Evolutionary conservation across 2,329 filamentous ascomycete genomes (phyloP), one percentile per base, ranked within the genome.

Genomic region (Microsporum audouinii): DNA sequence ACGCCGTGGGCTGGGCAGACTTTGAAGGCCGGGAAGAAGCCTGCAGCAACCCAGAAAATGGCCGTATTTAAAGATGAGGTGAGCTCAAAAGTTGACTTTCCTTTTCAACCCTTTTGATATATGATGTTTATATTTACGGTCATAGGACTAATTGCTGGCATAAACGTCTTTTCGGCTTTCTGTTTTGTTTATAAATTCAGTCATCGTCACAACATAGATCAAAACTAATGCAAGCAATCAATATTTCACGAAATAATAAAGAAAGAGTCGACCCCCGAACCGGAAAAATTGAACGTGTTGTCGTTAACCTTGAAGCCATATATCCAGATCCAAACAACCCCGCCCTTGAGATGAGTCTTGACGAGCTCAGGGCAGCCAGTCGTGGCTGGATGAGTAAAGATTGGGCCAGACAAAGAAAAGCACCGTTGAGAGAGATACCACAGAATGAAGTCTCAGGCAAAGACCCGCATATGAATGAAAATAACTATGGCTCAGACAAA

Each of bases 41-140:
- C 89, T 77, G 84, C 80, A 49, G 84, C 81, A 36, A 82, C 81
- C 60, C 81, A 86, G 60, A 97, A 96, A 80, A 88, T 99, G 85
- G 80, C 87, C 70, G 84, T 99, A 53, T 99, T 96, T 80, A 92
- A 89, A 80, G 94, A 99, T 80, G 80, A 88, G 88, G 94, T 99
- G 87, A 87, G 90, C 82, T 72, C 71, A 39, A 7, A 14, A n/a
- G 67, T 65, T 65, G 65, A 66, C 65, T 45, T 57, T 45, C 38
- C 39, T 43, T 70, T 69, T 64, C 68, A 65, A 68, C 68, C 71
- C 67, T 66, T 65, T 65, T 67, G 70, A 67, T 71, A 70, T 73
- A 69, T 73, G 72, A 75, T 68, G 72, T 76, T 79, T 82, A 81
- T 74, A 84, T 94, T 94, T 89, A 94, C 91, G 81, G 85, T 82